Evolutionary conservation across 192 early-diverging fungal genomes (phyloP), one percentile per base, ranked within the genome.

Genomic region (Entomortierella parvispora): DNA sequence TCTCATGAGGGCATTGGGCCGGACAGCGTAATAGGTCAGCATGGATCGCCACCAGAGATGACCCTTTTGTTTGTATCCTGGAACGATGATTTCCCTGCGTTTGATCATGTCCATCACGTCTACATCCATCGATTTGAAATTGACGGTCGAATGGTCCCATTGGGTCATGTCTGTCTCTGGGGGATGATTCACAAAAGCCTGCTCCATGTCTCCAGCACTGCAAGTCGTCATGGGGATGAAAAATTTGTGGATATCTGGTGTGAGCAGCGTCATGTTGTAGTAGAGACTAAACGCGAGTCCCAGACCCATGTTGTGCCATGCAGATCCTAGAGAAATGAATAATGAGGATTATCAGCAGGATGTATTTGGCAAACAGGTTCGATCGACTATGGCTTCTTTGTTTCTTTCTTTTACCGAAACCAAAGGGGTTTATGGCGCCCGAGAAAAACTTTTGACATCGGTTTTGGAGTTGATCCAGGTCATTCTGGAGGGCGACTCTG

Each of bases 31-130:
- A 28, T 62, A 70, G 5, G 60, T 62, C 60, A 70, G 25, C 58
- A 70, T 48, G 45, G 68, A 34, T 28, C 68, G 62, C 60, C 60
- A 70, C 68, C 68, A 70, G 45, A 62, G 62, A 49, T 62, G 53
- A 5, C 54, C 60, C 53, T 52, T 56, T 42, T 48, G 18, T 17
- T 62, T 12, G 49, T 40, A 70, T 49, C 46, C 48, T 1, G 68
- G 52, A 20, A 7, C 18, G 1, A 62, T 70, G 2, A 56, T 54
- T 7, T 10, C 43, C 40, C 15, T 29, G 15, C 12, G 6, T 11
- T 2, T 14, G 49, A 43, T 8, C 23, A 53, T 18, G 15, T 0
- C 4, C 11, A 32, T 1, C 25, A 51, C 23, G 22, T 48, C 53
- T 17, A 12, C 3, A 14, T 1, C 28, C 5, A 5, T 7, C 1